Base-by-base conservation (phyloP, 148 eudicot genomes). In the Oxyria digyna region DNA sequence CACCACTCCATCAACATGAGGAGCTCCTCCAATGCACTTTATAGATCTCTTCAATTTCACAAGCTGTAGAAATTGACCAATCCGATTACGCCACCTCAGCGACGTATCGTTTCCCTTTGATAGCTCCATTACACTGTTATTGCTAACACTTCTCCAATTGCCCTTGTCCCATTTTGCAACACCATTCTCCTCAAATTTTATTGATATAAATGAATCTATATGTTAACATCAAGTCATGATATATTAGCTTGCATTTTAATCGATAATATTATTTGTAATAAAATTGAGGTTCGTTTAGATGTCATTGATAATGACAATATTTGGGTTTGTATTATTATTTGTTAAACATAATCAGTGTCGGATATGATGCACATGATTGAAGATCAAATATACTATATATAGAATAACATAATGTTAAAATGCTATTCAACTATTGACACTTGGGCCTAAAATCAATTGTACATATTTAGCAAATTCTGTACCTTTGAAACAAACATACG, bases 121-220 rank as follows among this genome's bases (percentile, higher is more conserved):
- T 21, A 37, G 45, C 14, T 65, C 43, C 43, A 37, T 17, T 29
- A 33, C 26, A 29, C 45, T 33, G 15, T 5, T 35, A 38, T 57
- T 40, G 27, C 68, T 37, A 35, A 38, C 43, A 18, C 23, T 65
- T 65, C 43, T 65, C 68, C 45, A 9, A 0, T 14, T 57, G 2
- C 35, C 33, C 24, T 65, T 37, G 27, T 65, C 68, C 68, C 68
- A 65, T 37, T 3, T 3, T 35, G 68, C 43, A 35, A 40, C 68
- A 37, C 68, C 68, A 65, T 65, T 40, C 24, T 37, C 68, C 42
- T 40, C 68, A 23, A 65, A 65, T n/a, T 65, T 37, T 43, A 65
- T 65, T 65, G 68, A 65, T 35, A 65, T 65, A 23, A 65, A 65
- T 35, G 68, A 65, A 65, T 65, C 68, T 65, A 38, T 38, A 38